Base-by-base conservation (phyloP, 768 basidiomycete species). In the Nidularia sp. region DNA sequence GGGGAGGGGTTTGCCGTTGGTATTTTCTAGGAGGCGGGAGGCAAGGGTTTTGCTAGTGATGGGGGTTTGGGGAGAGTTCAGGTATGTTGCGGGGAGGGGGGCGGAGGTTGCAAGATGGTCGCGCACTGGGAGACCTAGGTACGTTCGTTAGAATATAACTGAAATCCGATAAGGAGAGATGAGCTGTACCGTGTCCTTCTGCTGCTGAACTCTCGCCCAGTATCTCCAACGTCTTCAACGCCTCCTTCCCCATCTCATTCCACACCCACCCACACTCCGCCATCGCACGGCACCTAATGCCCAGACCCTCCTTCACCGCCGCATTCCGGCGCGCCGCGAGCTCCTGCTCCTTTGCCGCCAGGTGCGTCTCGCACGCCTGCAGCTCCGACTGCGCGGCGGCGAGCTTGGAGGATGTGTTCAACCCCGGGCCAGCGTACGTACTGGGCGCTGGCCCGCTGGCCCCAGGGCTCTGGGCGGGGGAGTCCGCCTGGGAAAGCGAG, bases 361-460 rank as follows among this genome's bases (percentile, higher is more conserved):
- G 75, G 50, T 86, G 86, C 0, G 79, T 72, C 62, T 93, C 90
- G 64, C 91, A 93, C 6, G 88, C 91, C 59, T 90, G 90, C 15
- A 93, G 72, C 56, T 92, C 87, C 0, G 84, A 71, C 57, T 92
- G 90, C 0, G 90, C 88, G 2, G 80, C 69, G 0, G 72, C 71
- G 6, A 90, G 75, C 60, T 88, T 90, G n/a, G 70, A 62, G 9
- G 70, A 68, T 3, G 70, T 60, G 4, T 64, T 61, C 48, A 69
- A 61, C 12, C 44, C 44, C 9, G 44, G 5, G 36, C 10, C 36
- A 2, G 44, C 12, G 22, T 45, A 45, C 25, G 44, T 45, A 4
- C 22, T 29, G 10, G 44, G 39, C 15, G 39, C 39, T 2, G 39
- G 39, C 15, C 39, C 39, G 9, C 12, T 45, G 15, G 10, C 36